These are phyloP conservation scores for Musa balbisiana DNA, from an alignment of 202 grass and related monocot species.

Conservation along the genomic window DNA sequence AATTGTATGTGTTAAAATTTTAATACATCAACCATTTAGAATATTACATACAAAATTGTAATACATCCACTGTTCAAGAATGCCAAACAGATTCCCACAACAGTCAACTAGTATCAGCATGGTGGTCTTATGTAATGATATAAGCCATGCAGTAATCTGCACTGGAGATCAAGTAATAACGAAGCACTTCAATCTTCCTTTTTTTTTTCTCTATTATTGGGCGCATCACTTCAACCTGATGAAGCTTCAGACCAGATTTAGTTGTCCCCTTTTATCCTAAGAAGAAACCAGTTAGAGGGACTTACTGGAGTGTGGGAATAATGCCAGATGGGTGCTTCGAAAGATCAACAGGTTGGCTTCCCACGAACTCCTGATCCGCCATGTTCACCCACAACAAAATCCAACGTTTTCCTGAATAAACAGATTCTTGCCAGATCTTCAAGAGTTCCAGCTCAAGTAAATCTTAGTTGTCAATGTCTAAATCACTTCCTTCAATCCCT, in stretches of 20 bases:
- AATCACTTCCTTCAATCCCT: neutral
- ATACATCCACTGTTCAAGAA: no score
- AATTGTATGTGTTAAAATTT: no score
- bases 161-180: no score
- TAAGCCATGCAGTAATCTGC: no score
- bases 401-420: neutral
- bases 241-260: neutral
- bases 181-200: no score
- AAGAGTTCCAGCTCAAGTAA: neutral
- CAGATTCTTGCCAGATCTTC: neutral
- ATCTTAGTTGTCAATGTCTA: neutral
- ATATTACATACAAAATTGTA: no score
- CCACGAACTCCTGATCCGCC: constrained; percentile 8
- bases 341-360: constrained; percentile 26
- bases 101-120: no score
- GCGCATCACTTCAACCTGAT: neutral
- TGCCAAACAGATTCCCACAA: no score
- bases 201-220: no score
- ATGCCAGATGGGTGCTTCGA: constrained; percentile 42
- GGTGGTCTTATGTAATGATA: no score
- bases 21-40: no score
- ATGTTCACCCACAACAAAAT: neutral
- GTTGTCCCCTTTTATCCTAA: neutral
- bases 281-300: constrained; percentile 5
- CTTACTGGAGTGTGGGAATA: constrained; percentile 47